Evolutionary conservation across 1,139 yeast species (phyloP), one percentile per base, ranked within the genome.

Genomic region (Tardiomyces depauwii): DNA sequence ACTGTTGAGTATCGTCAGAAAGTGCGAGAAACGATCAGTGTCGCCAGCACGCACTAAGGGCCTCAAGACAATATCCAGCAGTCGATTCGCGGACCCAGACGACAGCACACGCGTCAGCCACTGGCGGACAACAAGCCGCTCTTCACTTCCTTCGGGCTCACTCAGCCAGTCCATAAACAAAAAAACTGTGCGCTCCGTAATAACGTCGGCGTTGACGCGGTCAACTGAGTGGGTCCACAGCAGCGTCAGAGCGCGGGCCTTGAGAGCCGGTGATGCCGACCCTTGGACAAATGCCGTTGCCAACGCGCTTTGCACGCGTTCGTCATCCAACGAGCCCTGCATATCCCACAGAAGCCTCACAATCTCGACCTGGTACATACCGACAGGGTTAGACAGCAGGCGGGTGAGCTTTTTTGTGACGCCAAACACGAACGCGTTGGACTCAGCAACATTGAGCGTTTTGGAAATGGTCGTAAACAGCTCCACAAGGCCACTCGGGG

Each of bases 121-220:
- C 11, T 30, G 36, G 5, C 36, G 5, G 5, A 14, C 36, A 5
- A n/a, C 19, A 9, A 16, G 5, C 21, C 11, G 11, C 14, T 36
- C 19, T 5, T n/a, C 39, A 19, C 19, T 16, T 16, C 39, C 18
- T 4, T 16, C 39, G 3, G 18, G 39, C n/a, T 14, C 39, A n/a
- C 19, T 14, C 39, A 27, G 23, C 14, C 18, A 83, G 57, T 87
- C 95, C 18, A 86, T 59, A 12, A 86, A 65, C 4, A 86, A 58
- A 50, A 80, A 78, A n/a, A 87, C 62, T 0, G 95, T 91, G 48
- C 82, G 70, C 12, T 73, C 67, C 19, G 87, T 63, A 9, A 88
- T 65, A 0, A 62, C 56, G 12, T 73, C 74, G 14, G 64, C 68
- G 33, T 64, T 64, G 13, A 59, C 53, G 3, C 72, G 65, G 36